A percentile compares a stretch with the other conserved stretches of the same genome.
phyloP scores from a whole-genome alignment of 192 early-diverging fungal genomes.

The Funneliformis geosporum region DNA sequence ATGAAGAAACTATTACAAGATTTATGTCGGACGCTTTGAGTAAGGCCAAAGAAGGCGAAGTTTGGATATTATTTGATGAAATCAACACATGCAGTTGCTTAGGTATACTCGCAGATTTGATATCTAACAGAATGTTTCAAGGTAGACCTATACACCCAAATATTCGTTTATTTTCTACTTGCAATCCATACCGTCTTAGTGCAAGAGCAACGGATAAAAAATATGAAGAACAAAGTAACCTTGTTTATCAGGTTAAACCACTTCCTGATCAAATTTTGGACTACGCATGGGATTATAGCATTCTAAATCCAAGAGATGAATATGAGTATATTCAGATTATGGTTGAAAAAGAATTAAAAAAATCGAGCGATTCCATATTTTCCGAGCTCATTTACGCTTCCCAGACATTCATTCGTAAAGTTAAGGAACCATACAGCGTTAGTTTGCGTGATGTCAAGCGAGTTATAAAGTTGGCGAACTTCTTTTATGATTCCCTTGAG shows the following conservation, averaged over 20 bases:
- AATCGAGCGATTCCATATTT: neutral
- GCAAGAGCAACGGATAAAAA: neutral
- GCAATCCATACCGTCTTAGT: neutral
- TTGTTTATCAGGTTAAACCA: constrained; percentile 14
- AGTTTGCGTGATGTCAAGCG: constrained; percentile 29
- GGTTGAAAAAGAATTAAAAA: neutral
- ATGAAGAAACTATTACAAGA: neutral
- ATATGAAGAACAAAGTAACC: neutral
- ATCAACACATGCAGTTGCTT: constrained; percentile 21
- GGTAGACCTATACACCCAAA: neutral
- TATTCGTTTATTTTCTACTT: neutral
- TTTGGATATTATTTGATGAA: constrained; percentile 33
- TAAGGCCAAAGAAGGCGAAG: constrained; percentile 3
- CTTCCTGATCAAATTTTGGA: constrained; percentile 4
- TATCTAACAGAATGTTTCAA: constrained; percentile 3
- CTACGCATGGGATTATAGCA: neutral
- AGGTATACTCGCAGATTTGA: constrained; percentile 9
- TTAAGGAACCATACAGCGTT: constrained; percentile 14
- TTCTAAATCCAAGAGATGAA: neutral
- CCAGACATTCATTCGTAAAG: constrained; percentile 23
- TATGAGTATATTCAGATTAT: neutral
- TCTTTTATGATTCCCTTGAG: constrained; percentile 9
- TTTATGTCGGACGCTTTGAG: neutral
- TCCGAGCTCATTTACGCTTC: constrained; percentile 12
- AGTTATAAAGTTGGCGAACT: neutral